Conservation (phyloP, 441 rosid species). For the Syzygium malaccense region DNA sequence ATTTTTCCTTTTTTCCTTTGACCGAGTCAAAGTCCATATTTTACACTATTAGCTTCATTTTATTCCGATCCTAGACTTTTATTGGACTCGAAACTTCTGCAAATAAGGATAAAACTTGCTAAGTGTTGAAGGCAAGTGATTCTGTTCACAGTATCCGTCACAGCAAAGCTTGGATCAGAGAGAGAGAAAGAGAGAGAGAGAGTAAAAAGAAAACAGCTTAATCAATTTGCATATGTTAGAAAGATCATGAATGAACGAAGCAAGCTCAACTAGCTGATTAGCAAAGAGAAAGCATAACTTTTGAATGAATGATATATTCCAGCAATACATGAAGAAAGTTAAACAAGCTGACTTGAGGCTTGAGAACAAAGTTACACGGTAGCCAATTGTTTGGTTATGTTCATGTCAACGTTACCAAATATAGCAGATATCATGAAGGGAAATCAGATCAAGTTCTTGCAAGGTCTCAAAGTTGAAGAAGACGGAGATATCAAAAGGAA, state of each 20-base stretch:
- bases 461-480: not conserved
- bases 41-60: too few species aligned
- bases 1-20: too few species aligned
- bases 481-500: not conserved
- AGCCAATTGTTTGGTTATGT: not conserved
- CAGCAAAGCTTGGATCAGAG: not conserved
- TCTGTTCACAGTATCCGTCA: fast-evolving
- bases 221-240: not conserved
- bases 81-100: not conserved
- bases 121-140: not conserved
- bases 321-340: not conserved
- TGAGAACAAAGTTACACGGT: not conserved
- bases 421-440: not conserved
- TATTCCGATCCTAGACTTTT: not conserved
- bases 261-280: not conserved
- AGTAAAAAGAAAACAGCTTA: not conserved
- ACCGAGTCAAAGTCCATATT: too few species aligned
- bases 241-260: not conserved
- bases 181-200: not conserved
- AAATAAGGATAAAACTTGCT: not conserved
- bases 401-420: not conserved
- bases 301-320: not conserved
- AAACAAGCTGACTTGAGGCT: not conserved
- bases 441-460: not conserved
- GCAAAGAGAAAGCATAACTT: not conserved